Base-by-base conservation (phyloP, 768 basidiomycete genomes). In the Strobilomyces echinocephalus region DNA sequence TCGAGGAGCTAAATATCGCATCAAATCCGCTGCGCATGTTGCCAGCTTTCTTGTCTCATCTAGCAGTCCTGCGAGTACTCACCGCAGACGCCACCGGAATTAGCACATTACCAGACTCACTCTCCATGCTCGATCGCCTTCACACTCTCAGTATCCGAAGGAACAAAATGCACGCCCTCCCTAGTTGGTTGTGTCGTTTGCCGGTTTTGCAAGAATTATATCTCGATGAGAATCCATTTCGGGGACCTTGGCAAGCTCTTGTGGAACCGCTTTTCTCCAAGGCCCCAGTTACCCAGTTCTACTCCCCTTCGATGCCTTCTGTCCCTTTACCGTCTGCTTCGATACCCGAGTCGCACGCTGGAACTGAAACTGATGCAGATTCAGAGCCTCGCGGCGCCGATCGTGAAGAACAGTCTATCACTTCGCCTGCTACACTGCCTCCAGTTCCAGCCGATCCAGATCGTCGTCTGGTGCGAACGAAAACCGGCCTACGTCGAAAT, bases 201-300 rank as follows among this genome's bases (percentile, higher is more conserved):
- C 80, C 84, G 18, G 78, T 79, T 30, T 75, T 99, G 44, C 91
- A 95, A 69, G 88, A 85, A 2, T 74, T 99, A 4, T 87, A 87
- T 59, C 83, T 99, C n/a, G 95, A 98, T 58, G 88, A 85, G 16
- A 99, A 99, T 67, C 93, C 95, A 8, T 97, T 99, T 72, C 89
- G 90, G 61, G 90, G 89, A 8, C 90, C 91, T 1, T 97, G 94
- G 91, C 84, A 87, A 64, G 85, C 89, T 30, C 76, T 99, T 49
- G 84, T 97, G 24, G 88, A 88, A 53, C 92, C 94, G 0, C 75
- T 97, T 45, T 75, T 94, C 9, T 77, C 84, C 49, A 83, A 83
- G 64, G 67, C 73, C 21, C 80, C 84, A 21, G 70, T 77, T 63
- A 79, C 81, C 2, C 85, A 85, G 21, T 68, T 76, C 31, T 86